phyloP scores from a whole-genome alignment of 345 rosid genomes.

The Erucastrum elatum region DNA sequence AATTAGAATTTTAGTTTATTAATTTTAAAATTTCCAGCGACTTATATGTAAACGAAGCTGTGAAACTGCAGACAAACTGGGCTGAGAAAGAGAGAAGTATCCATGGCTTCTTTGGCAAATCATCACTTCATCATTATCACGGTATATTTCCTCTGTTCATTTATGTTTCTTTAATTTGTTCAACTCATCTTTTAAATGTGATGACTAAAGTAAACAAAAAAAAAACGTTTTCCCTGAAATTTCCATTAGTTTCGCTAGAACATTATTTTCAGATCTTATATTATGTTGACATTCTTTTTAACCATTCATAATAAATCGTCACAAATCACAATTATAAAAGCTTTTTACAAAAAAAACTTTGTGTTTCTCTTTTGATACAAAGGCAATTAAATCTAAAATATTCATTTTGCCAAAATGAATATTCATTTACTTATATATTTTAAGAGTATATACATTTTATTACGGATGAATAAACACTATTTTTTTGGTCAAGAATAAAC shows the following conservation, averaged over 20 bases:
- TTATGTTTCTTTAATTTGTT: not conserved
- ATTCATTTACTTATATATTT: not conserved
- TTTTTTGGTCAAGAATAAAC: not conserved
- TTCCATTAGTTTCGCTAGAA: not conserved
- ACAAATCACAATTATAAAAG: not conserved
- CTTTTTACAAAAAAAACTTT: not conserved
- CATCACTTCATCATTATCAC: not conserved
- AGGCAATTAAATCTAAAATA: not conserved
- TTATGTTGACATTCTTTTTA: not conserved
- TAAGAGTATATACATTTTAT: too few relatives aligned
- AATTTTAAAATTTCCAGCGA: not conserved
- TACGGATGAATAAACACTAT: not conserved
- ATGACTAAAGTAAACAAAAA: not conserved
- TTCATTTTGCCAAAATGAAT: not conserved
- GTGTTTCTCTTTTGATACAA: not conserved
- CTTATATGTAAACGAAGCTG: conserved; percentile 19
- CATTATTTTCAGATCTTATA: not conserved
- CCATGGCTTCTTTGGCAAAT: conserved; percentile 6
- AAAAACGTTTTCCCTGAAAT: not conserved
- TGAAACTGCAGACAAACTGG: conserved; percentile 26
- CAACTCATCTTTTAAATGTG: not conserved
- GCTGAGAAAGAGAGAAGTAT: conserved; percentile 17
- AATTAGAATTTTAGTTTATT: not conserved
- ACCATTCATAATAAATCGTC: not conserved
- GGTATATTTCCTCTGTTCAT: conserved; percentile 14